Percentiles rank a stretch among this genome's conserved stretches.
phyloP scores from a whole-genome alignment of 768 basidiomycete genomes.

The Lentinula edodes region DNA sequence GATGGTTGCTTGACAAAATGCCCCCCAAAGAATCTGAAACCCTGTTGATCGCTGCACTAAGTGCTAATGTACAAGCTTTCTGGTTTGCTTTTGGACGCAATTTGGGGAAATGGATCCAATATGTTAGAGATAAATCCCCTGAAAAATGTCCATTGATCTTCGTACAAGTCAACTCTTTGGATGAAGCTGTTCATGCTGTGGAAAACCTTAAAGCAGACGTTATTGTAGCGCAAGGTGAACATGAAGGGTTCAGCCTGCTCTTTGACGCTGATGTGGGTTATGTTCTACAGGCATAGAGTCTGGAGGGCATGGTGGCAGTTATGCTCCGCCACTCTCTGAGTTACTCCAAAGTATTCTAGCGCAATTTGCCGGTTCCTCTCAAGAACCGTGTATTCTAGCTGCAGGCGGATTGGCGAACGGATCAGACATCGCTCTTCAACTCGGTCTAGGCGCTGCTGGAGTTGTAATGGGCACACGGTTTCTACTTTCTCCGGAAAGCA shows the following conservation, averaged over 20 bases:
- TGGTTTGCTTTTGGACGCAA: constrained; percentile 73
- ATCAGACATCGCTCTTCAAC: constrained; percentile 55
- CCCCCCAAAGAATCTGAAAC: constrained; percentile 30
- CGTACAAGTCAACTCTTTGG: constrained; percentile 55
- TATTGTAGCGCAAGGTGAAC: constrained; percentile 70
- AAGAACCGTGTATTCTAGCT: constrained; percentile 50
- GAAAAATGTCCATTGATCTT: constrained; percentile 50
- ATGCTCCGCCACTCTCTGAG: constrained; percentile 54
- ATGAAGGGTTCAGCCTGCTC: background rate
- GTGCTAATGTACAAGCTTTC: constrained; percentile 53
- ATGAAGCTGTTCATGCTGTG: constrained; percentile 55
- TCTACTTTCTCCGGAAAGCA: constrained; percentile 58
- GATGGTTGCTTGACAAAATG: constrained; percentile 61
- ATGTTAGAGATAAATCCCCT: constrained; percentile 50
- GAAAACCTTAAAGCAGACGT: constrained; percentile 69
- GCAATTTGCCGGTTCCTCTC: constrained; percentile 29
- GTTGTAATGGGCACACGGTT: constrained; percentile 74
- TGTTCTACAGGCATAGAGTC: constrained; percentile 61
- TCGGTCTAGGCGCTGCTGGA: constrained; percentile 65
- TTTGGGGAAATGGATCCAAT: constrained; percentile 53
- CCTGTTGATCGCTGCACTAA: constrained; percentile 45
- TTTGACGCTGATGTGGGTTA: constrained; percentile 6
- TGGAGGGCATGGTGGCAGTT: constrained; percentile 66
- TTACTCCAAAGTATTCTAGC: constrained; percentile 53
- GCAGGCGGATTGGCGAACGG: constrained; percentile 73